A percentile compares a stretch with the other conserved stretches of the same genome.
These are phyloP conservation scores for Pestalotiopsis sp. DNA, from an alignment of 2,329 filamentous ascomycete genomes.

Conservation along the genomic window DNA sequence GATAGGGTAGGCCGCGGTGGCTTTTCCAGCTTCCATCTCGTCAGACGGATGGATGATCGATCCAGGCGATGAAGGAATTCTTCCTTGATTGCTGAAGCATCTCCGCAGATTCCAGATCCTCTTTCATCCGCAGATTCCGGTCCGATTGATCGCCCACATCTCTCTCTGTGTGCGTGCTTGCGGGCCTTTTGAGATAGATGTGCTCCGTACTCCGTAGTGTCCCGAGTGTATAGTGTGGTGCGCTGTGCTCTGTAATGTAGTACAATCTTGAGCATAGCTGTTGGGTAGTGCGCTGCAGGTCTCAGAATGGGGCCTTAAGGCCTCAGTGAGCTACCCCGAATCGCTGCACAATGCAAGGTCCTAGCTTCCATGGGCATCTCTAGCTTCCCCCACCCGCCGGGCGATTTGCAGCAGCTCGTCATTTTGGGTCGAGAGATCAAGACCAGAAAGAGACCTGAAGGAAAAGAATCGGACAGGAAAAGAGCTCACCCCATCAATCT, in stretches of 20 bases:
- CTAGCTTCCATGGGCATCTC: not conserved
- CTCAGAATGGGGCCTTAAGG: not conserved
- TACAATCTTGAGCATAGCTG: not conserved
- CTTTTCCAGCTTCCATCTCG: not conserved
- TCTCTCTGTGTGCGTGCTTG: not conserved
- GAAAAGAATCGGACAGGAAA: too few species aligned
- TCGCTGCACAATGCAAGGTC: not conserved
- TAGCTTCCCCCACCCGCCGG: too few species aligned
- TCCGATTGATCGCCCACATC: not conserved
- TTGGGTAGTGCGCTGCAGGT: slow-evolving; percentile 1
- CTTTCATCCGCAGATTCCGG: not conserved
- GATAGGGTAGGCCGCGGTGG: not conserved
- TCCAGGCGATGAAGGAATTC: not conserved
- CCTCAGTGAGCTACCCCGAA: not conserved
- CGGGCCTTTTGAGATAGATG: not conserved
- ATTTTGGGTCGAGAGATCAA: too few species aligned
- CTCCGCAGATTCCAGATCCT: not conserved
- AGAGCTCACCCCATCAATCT: too few species aligned
- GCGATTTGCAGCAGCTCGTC: too few species aligned
- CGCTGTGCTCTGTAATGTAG: not conserved
- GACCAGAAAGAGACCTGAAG: too few species aligned
- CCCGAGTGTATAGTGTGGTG: not conserved
- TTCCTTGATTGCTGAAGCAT: not conserved
- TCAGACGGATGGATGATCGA: not conserved
- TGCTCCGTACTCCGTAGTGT: not conserved